phyloP scores from a whole-genome alignment of 208 protist genomes.

The Trypanosoma vivax region DNA sequence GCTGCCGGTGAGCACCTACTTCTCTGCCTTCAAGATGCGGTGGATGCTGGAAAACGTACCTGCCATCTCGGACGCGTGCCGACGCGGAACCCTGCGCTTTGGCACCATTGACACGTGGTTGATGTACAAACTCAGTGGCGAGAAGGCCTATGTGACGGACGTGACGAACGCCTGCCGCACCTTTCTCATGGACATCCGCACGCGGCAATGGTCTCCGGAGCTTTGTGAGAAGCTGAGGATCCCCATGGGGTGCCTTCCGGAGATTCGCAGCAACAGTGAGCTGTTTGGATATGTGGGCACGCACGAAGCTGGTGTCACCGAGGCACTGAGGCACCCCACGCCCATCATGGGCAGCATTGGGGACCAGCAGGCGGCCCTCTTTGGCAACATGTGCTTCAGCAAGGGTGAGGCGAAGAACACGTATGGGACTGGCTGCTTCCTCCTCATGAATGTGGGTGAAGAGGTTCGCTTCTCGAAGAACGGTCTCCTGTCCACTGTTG shows the following conservation, averaged over 20 bases:
- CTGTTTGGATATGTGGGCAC: constrained; percentile 33
- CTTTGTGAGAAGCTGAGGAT: constrained; percentile 80
- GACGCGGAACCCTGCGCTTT: constrained; percentile 73
- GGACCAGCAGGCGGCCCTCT: constrained; percentile 96
- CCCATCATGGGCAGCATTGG: constrained; percentile 90
- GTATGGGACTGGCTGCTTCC: constrained; percentile 98
- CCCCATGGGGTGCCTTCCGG: constrained; percentile 80
- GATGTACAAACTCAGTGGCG: constrained; percentile 92
- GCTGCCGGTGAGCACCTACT: constrained; percentile 95
- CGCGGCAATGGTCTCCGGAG: constrained; percentile 89
- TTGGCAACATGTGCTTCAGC: constrained; percentile 93
- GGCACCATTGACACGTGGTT: constrained; percentile 98
- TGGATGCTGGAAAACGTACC: constrained; percentile 96
- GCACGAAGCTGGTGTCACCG: constrained; percentile 24
- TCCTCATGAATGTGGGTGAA: constrained; percentile 96
- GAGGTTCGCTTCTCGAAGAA: constrained; percentile 67
- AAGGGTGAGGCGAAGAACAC: constrained; percentile 94
- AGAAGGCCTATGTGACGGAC: constrained; percentile 90
- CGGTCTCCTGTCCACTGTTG: constrained; percentile 95
- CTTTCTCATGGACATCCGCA: constrained; percentile 96
- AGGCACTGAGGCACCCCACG: constrained; percentile 25
- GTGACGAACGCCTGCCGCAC: constrained; percentile 97
- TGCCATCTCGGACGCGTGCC: constrained; percentile 62
- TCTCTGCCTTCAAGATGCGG: constrained; percentile 93
- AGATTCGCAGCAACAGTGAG: constrained; percentile 88